Conservation (phyloP, 192 early-diverging fungal species). For the Backusella parvicylindrica region DNA sequence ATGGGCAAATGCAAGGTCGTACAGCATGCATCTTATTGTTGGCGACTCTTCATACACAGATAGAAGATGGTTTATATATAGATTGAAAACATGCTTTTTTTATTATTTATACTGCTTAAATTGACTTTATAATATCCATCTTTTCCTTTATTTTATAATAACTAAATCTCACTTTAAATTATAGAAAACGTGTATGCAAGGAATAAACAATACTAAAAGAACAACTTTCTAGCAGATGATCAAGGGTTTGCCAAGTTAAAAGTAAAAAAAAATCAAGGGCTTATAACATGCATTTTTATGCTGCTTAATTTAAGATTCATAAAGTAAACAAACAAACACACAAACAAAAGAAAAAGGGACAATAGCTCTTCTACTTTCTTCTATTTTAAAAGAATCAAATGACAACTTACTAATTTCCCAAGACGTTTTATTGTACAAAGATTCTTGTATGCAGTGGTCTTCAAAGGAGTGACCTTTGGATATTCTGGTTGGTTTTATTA, state of each 20-base stretch:
- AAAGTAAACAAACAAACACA: background rate
- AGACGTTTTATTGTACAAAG: background rate
- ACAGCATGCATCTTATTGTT: background rate
- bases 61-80: background rate
- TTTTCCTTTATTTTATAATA: background rate
- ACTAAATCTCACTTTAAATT: background rate
- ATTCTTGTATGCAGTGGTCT: background rate
- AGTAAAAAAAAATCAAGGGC: background rate
- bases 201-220: background rate
- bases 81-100: background rate
- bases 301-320: background rate
- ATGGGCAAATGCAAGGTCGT: background rate
- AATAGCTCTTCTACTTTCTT: background rate
- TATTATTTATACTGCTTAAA: too few species aligned
- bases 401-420: background rate
- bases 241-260: background rate
- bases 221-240: background rate
- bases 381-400: background rate
- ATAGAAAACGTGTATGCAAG: background rate
- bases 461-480: background rate
- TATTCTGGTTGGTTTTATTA: background rate
- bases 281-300: background rate
- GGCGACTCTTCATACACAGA: background rate
- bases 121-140: too few species aligned
- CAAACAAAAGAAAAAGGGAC: background rate